Conservation (phyloP, 257 asterid species). For the Nicotiana attenuata region DNA sequence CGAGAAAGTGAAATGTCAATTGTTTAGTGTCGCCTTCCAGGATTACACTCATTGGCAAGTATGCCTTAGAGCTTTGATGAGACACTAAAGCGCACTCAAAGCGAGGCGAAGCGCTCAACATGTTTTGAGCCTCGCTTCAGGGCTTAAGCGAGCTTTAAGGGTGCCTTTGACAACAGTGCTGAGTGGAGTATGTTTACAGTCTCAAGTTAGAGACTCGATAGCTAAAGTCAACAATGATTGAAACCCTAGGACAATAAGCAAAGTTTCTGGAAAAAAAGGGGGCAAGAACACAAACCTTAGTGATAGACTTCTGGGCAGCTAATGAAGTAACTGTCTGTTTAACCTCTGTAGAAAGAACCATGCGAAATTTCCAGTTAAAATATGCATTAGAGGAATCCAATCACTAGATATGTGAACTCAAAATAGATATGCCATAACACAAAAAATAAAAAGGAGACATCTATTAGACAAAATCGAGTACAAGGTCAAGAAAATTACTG, state of each 20-base stretch:
- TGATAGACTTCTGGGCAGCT: constrained; percentile 38
- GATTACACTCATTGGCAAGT: too few relatives aligned
- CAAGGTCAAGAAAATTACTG: constrained; percentile 27
- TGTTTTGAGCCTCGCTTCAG: too few relatives aligned
- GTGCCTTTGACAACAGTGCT: too few relatives aligned
- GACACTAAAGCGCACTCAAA: too few relatives aligned
- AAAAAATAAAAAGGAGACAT: background rate
- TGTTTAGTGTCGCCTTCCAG: too few relatives aligned
- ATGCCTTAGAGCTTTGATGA: too few relatives aligned
- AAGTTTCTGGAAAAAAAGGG: background rate
- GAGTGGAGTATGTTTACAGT: too few relatives aligned
- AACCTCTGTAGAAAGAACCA: constrained; percentile 41
- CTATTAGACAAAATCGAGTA: background rate
- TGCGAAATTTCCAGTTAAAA: background rate
- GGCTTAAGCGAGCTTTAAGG: too few relatives aligned
- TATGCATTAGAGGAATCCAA: background rate
- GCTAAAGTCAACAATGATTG: background rate
- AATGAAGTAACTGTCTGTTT: constrained; percentile 41
- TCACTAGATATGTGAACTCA: background rate
- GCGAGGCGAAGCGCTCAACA: too few relatives aligned
- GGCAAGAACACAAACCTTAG: constrained; percentile 42
- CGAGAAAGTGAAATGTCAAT: too few relatives aligned
- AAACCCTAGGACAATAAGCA: background rate
- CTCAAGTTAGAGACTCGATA: background rate
- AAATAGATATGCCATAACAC: too few relatives aligned